Evolutionary conservation across 139 green algal species (phyloP).

Genomic region (Dunaliella primolecta): DNA sequence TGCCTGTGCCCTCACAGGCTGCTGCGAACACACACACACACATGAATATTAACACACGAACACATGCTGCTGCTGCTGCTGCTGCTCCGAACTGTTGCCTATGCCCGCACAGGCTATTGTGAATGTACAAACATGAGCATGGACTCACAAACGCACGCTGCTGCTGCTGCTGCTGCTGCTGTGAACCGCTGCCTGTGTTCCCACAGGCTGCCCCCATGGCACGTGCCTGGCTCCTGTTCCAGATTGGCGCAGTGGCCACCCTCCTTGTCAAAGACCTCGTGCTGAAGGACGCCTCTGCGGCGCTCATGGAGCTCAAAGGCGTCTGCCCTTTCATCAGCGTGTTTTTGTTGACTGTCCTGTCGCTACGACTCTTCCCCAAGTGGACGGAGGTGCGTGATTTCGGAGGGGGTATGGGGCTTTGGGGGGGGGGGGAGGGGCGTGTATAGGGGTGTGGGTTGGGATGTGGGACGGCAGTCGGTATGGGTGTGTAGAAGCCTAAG

Average conservation of each 20-base stretch:
- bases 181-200: neutral
- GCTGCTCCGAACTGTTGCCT: too few relatives aligned
- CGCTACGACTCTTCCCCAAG: neutral
- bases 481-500: too few relatives aligned
- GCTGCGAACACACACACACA: neutral
- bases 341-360: too few relatives aligned
- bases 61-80: slow-evolving; percentile 13
- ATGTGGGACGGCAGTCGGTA: too few relatives aligned
- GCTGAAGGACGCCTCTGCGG: neutral
- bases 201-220: neutral
- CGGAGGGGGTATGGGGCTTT: too few relatives aligned
- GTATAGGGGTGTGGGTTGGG: neutral
- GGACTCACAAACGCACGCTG: neutral
- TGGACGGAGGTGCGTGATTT: too few relatives aligned
- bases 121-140: neutral
- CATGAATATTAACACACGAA: neutral
- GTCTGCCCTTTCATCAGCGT: too few relatives aligned
- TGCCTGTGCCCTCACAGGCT: neutral
- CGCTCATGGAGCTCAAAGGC: neutral
- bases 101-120: too few relatives aligned
- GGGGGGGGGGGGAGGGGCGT: too few relatives aligned
- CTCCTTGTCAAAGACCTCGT: neutral
- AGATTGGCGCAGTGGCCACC: neutral
- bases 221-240: neutral
- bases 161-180: too few relatives aligned